Evolutionary conservation across 2,329 filamentous ascomycete genomes (phyloP).

Genomic region (Xylariaceae sp.): DNA sequence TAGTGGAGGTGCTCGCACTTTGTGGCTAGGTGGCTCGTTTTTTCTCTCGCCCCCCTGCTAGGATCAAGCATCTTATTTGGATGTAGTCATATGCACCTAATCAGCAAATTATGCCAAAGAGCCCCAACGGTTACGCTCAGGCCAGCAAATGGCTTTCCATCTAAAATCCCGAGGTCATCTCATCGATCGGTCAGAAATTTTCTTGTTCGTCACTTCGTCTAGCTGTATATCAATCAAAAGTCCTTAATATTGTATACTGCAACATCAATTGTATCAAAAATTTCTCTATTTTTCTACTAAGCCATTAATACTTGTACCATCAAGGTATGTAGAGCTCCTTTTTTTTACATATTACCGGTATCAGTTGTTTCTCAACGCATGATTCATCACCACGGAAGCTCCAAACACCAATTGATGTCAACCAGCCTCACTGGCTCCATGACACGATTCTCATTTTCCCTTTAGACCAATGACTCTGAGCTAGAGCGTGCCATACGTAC

Average conservation of each 20-base stretch:
- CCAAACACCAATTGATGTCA: slow-evolving; percentile 1
- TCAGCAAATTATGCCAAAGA: too few relatives aligned
- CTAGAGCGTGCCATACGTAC: background rate
- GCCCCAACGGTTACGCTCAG: too few relatives aligned
- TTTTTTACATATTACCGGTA: background rate
- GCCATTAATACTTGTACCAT: slow-evolving; percentile 7
- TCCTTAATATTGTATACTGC: slow-evolving; percentile 17
- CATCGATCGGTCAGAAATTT: slow-evolving; percentile 20
- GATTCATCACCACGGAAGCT: slow-evolving; percentile 8
- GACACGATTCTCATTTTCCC: too few relatives aligned
- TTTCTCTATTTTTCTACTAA: background rate
- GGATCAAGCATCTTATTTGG: too few relatives aligned
- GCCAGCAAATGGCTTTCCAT: too few relatives aligned
- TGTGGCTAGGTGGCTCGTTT: too few relatives aligned
- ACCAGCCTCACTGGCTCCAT: background rate
- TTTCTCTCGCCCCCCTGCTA: too few relatives aligned
- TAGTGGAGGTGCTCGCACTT: too few relatives aligned
- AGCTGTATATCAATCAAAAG: slow-evolving; percentile 1
- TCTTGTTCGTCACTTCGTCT: slow-evolving; percentile 5
- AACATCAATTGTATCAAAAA: slow-evolving; percentile 4
- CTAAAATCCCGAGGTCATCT: too few relatives aligned
- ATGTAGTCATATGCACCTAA: too few relatives aligned
- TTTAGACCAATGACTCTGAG: background rate
- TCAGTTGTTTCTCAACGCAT: background rate
- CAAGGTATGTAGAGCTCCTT: slow-evolving; percentile 21